Conservation (phyloP, 495 filamentous ascomycete genomes). For the Penicillium tannophilum region DNA sequence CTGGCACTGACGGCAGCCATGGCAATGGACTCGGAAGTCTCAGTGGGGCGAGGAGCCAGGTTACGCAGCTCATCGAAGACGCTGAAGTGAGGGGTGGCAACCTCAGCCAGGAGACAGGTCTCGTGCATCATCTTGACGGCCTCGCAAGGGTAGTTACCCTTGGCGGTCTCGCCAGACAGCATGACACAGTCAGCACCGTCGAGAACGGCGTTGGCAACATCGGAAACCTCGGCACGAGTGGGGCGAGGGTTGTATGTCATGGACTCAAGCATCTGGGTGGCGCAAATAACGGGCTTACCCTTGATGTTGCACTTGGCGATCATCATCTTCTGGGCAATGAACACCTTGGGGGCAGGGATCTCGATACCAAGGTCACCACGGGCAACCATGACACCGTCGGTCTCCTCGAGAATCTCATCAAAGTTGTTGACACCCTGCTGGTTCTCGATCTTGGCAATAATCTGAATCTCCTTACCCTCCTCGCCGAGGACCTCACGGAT, state of each 20-base stretch:
- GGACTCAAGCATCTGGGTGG: slow-evolving; percentile 91
- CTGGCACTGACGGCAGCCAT: slow-evolving; percentile 94
- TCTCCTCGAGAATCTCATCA: slow-evolving; percentile 92
- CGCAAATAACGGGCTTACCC: slow-evolving; percentile 97
- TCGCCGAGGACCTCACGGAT: slow-evolving; percentile 91
- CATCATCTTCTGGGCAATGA: slow-evolving; percentile 99
- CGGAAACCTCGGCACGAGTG: slow-evolving; percentile 95
- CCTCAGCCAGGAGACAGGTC: slow-evolving; percentile 93
- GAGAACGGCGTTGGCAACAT: slow-evolving; percentile 96
- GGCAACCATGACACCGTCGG: slow-evolving; percentile 99
- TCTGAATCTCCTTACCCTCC: slow-evolving; percentile 96
- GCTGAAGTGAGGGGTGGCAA: slow-evolving; percentile 89
- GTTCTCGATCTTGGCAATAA: slow-evolving; percentile 99
- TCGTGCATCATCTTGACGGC: slow-evolving; percentile 97
- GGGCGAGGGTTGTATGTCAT: slow-evolving; percentile 99
- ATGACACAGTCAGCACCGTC: slow-evolving; percentile 99
- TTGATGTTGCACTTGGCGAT: slow-evolving; percentile 99
- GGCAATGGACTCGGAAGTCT: slow-evolving; percentile 86
- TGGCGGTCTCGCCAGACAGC: slow-evolving; percentile 98
- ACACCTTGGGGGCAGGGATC: slow-evolving; percentile 97
- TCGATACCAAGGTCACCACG: slow-evolving; percentile 98
- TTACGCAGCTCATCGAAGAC: slow-evolving; percentile 93
- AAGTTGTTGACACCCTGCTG: slow-evolving; percentile 99
- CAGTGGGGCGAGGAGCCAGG: slow-evolving; percentile 76
- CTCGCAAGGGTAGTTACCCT: slow-evolving; percentile 91